These are phyloP conservation scores for Eucalyptus erythrocorys DNA, from an alignment of 345 rosid genomes.

Conservation along the genomic window DNA sequence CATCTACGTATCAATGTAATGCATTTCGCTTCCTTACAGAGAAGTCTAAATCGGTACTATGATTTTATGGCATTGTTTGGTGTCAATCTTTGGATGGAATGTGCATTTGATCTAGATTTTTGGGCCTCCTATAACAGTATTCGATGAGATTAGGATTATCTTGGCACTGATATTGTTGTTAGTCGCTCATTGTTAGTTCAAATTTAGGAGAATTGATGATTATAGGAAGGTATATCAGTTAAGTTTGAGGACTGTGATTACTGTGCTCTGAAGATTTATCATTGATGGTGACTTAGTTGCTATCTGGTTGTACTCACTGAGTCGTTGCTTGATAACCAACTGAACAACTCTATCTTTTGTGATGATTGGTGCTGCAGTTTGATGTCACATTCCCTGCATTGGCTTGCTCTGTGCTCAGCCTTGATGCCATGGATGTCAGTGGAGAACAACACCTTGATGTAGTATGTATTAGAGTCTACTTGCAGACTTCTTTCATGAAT, in stretches of 20 bases:
- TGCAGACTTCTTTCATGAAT: not conserved
- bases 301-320: not conserved
- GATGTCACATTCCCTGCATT: conserved; percentile 89
- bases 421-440: conserved; percentile 97
- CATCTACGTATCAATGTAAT: conserved; percentile 78
- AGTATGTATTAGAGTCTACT: conserved; percentile 26
- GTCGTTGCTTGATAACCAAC: not conserved
- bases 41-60: not conserved
- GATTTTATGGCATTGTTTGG: not conserved
- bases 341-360: not conserved
- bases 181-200: not conserved
- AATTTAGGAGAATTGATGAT: not conserved
- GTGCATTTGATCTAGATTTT: not conserved
- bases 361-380: conserved; percentile 34
- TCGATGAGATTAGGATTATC: not conserved
- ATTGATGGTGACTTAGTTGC: not conserved
- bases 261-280: not conserved
- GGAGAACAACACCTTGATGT: conserved; percentile 97
- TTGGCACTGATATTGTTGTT: not conserved
- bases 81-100: not conserved
- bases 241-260: not conserved
- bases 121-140: not conserved
- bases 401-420: conserved; percentile 85
- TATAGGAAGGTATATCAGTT: not conserved
- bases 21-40: not conserved